Conservation (phyloP, 2,329 filamentous ascomycete genomes). For the Pseudogymnoascus sp. region DNA sequence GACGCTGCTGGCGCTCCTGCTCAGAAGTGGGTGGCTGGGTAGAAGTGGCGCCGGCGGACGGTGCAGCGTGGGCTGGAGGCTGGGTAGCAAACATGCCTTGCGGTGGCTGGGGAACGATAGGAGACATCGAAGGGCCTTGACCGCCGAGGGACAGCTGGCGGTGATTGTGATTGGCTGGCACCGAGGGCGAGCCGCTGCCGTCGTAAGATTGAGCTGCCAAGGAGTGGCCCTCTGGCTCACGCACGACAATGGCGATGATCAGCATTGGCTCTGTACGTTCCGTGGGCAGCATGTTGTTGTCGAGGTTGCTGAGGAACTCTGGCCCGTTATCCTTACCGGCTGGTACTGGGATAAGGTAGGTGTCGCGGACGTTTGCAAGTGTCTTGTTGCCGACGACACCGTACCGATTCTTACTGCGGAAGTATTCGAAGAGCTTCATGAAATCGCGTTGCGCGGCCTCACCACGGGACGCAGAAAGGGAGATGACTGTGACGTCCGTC, state of each 20-base stretch:
- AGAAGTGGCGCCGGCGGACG: conserved; percentile 21
- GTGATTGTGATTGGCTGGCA: conserved; percentile 31
- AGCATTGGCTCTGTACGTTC: conserved; percentile 67
- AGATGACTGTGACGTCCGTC: conserved; percentile 77
- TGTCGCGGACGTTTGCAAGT: conserved; percentile 71
- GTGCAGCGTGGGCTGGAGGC: conserved; percentile 15
- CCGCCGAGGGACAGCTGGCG: conserved; percentile 42
- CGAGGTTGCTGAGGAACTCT: conserved; percentile 81
- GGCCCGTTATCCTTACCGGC: conserved; percentile 59
- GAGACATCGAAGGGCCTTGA: conserved; percentile 43
- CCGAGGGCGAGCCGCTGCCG: conserved; percentile 27
- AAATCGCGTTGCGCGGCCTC: conserved; percentile 56
- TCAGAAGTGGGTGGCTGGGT: conserved; percentile 24
- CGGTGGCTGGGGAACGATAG: conserved; percentile 37
- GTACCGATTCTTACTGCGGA: conserved; percentile 71
- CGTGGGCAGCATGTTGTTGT: conserved; percentile 70
- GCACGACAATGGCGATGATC: conserved; percentile 76
- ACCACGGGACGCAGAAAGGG: conserved; percentile 53
- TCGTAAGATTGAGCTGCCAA: conserved; percentile 18
- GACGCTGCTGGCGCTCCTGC: conserved; percentile 29
- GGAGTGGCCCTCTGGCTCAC: conserved; percentile 39
- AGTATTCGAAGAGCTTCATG: conserved; percentile 77
- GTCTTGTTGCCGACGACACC: conserved; percentile 73
- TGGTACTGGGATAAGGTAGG: conserved; percentile 82
- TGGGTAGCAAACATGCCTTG: conserved; percentile 19